Conservation (phyloP, 1,284 basidiomycete genomes). For the Cryptococcus amylolentus region DNA sequence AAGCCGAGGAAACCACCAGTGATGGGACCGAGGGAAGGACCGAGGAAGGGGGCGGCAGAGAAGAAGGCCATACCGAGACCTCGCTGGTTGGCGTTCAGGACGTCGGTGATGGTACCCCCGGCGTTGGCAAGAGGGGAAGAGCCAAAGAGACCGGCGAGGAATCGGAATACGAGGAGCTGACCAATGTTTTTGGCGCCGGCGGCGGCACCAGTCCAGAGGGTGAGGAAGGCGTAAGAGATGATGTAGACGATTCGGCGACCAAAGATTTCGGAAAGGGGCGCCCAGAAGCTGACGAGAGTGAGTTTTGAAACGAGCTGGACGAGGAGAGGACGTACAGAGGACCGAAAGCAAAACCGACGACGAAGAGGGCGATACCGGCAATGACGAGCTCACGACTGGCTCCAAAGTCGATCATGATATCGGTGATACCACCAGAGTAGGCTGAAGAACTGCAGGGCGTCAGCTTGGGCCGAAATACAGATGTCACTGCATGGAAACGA, state of each 20-base stretch:
- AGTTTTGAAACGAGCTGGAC: not conserved
- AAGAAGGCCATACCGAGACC: constrained; percentile 56
- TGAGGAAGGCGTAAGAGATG: constrained; percentile 50
- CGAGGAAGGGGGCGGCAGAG: constrained; percentile 62
- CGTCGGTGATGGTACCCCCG: constrained; percentile 45
- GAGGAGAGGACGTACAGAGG: constrained; percentile 18
- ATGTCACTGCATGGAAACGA: not conserved
- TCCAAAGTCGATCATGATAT: constrained; percentile 26
- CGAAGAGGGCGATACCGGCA: constrained; percentile 38
- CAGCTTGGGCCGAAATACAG: not conserved
- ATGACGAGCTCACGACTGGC: constrained; percentile 28
- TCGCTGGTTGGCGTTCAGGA: constrained; percentile 40
- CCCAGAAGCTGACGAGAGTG: constrained; percentile 25
- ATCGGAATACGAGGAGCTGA: constrained; percentile 38
- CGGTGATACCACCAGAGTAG: constrained; percentile 32
- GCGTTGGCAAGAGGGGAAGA: constrained; percentile 48
- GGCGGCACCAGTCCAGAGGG: constrained; percentile 37
- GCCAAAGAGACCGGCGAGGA: constrained; percentile 46
- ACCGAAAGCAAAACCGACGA: constrained; percentile 43
- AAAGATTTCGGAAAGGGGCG: constrained; percentile 55
- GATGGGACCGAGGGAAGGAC: constrained; percentile 56
- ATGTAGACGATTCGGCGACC: constrained; percentile 63
- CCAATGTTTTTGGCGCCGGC: constrained; percentile 29
- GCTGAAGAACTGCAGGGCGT: constrained; percentile 22
- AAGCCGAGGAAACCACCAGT: constrained; percentile 49